These are phyloP conservation scores for Leonotis leonurus DNA, from an alignment of 257 asterid genomes.

Conservation along the genomic window DNA sequence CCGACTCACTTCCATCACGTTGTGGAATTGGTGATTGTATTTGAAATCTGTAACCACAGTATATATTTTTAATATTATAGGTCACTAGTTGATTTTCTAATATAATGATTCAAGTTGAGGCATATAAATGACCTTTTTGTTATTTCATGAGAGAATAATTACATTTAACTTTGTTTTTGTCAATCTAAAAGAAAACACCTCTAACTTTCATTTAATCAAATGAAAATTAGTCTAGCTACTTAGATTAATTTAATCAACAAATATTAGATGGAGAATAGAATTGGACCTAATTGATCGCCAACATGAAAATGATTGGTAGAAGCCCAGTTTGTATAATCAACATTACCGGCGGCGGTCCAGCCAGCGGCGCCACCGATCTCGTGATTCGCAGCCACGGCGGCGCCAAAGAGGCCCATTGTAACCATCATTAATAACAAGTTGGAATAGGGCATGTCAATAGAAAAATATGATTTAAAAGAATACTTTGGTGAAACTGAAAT, in stretches of 20 bases:
- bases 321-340: slow-evolving; percentile 22
- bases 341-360: slow-evolving; percentile 21
- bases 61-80: neutral
- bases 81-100: neutral
- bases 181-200: too few relatives aligned
- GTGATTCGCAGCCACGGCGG: slow-evolving; percentile 10
- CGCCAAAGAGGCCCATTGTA: neutral
- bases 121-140: neutral
- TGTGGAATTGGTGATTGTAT: slow-evolving; percentile 18
- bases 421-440: neutral
- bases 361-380: slow-evolving; percentile 11
- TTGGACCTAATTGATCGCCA: slow-evolving; percentile 21
- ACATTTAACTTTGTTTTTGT: too few relatives aligned
- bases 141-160: too few relatives aligned
- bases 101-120: neutral
- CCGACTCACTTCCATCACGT: slow-evolving; percentile 21
- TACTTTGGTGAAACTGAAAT: neutral
- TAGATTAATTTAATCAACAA: too few relatives aligned
- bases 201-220: too few relatives aligned
- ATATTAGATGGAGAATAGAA: neutral
- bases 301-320: slow-evolving; percentile 6
- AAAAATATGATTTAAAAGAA: neutral
- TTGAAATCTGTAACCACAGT: slow-evolving; percentile 17
- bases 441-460: neutral
- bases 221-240: neutral